Percentiles rank a stretch among this genome's conserved stretches.
These are phyloP conservation scores for Tulasnella calospora DNA, from an alignment of 768 basidiomycete genomes.

Conservation along the genomic window DNA sequence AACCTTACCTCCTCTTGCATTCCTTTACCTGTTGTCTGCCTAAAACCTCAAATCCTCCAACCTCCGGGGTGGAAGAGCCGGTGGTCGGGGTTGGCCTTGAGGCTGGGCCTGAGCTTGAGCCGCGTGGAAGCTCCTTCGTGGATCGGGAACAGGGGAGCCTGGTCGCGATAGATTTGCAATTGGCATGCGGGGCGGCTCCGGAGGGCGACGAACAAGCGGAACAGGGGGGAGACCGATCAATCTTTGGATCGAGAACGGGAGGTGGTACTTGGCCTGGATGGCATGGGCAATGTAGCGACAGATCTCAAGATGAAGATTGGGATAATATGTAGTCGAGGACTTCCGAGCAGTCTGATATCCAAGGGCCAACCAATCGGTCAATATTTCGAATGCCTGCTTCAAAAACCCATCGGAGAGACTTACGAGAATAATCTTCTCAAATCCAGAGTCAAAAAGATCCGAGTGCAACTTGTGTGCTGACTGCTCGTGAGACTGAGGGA, in stretches of 20 bases:
- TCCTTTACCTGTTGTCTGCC: neutral
- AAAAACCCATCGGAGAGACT: slow-evolving; percentile 32
- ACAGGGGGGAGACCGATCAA: slow-evolving; percentile 75
- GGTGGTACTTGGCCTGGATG: slow-evolving; percentile 59
- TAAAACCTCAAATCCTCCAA: neutral
- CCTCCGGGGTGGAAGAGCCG: neutral
- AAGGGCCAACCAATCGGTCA: neutral
- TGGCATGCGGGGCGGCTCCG: neutral
- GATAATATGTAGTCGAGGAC: slow-evolving; percentile 91
- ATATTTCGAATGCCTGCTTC: neutral
- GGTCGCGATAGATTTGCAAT: neutral
- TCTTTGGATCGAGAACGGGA: slow-evolving; percentile 77
- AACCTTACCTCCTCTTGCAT: slow-evolving; percentile 4
- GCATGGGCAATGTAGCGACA: slow-evolving; percentile 76
- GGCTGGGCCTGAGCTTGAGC: neutral
- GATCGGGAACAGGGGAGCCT: neutral
- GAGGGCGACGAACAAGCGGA: slow-evolving; percentile 14
- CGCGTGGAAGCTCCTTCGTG: neutral
- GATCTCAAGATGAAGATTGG: slow-evolving; percentile 88
- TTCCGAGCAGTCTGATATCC: slow-evolving; percentile 80
- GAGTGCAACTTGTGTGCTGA: slow-evolving; percentile 78
- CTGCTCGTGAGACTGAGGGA: slow-evolving; percentile 62
- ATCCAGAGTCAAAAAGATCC: slow-evolving; percentile 84
- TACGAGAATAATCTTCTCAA: slow-evolving; percentile 87
- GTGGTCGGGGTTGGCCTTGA: neutral